A percentile compares a stretch with the other conserved stretches of the same genome.
These are phyloP conservation scores for Phragmites australis DNA, from an alignment of 176 grass and related monocot species.

Conservation along the genomic window DNA sequence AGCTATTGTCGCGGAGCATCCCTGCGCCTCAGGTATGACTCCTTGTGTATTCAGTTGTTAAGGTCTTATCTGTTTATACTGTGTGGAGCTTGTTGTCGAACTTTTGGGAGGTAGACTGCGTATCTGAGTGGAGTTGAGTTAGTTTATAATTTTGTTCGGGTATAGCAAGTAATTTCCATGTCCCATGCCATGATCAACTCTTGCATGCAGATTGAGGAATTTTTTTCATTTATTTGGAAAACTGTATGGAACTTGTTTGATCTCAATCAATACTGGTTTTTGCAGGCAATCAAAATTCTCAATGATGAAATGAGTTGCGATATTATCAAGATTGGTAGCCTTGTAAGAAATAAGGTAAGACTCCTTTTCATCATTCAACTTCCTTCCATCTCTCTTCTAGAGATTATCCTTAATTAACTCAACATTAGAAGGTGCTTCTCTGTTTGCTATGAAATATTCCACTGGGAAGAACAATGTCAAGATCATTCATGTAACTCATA, in stretches of 20 bases:
- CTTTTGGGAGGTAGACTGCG: background rate
- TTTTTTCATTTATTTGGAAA: background rate
- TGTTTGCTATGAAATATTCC: conserved; percentile 10
- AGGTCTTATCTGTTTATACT: background rate
- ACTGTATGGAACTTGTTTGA: background rate
- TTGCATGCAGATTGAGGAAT: background rate
- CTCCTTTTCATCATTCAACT: conserved; percentile 21
- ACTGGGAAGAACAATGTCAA: background rate
- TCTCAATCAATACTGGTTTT: conserved; percentile 4
- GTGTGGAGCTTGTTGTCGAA: background rate
- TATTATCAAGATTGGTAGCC: conserved; percentile 86
- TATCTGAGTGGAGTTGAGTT: background rate
- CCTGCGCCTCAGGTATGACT: conserved; percentile 79
- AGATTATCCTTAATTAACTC: background rate
- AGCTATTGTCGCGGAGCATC: conserved; percentile 85
- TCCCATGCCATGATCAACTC: background rate
- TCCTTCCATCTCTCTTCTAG: background rate
- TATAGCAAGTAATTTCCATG: background rate
- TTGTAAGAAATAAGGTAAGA: conserved; percentile 84
- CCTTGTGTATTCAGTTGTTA: background rate
- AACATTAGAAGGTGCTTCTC: background rate
- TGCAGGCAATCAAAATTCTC: conserved; percentile 88
- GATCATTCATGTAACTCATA: background rate
- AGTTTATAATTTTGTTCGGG: background rate
- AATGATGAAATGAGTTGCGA: conserved; percentile 97